Base-by-base conservation (phyloP, 139 green algal species). In the Chlorella sp. region DNA sequence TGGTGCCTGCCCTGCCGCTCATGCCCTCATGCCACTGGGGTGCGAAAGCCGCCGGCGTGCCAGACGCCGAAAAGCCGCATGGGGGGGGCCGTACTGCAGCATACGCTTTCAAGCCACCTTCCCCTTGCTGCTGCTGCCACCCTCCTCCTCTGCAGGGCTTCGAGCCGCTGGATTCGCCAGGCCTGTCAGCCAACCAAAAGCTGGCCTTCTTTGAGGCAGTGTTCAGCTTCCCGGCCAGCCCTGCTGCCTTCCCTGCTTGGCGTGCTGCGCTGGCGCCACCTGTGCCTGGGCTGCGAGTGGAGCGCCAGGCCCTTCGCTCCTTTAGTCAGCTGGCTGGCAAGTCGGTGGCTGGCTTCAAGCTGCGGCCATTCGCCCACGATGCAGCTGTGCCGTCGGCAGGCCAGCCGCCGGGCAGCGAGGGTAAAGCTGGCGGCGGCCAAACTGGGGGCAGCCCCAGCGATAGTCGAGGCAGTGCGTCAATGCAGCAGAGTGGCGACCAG, bases 261-360 rank as follows among this genome's bases (percentile, higher is more conserved):
- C 73, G 47, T 26, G 32, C 47, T 1, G 47, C 32, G 11, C 47
- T 80, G n/a, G 13, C n/a, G 78, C 56, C 65, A n/a, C 28, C 65
- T 0, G n/a, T 82, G 39, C 39, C 32, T 17, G 78, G 39, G 7
- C 38, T 62, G 78, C 78, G 78, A 17, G 63, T 83, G 23, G 41
- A 83, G 39, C 63, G 78, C 1, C 17, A 32, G 23, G 16, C 62
- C 36, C 62, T 83, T 17, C 15, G 23, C 0, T 20, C 13, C 21
- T 20, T 55, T 18, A 20, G 9, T 1, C 78, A 83, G 78, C 39
- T 83, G 39, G 39, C 44, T 11, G 63, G 63, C 63, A 75, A 83
- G 63, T 55, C 26, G 15, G 63, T 74, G 4, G 78, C 78, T 5
- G 78, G 78, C 18, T 75, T 83, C 78, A 83, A 83, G 78, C 32